Base-by-base conservation (phyloP, 495 filamentous ascomycete genomes). In the Podospora appendiculata region DNA sequence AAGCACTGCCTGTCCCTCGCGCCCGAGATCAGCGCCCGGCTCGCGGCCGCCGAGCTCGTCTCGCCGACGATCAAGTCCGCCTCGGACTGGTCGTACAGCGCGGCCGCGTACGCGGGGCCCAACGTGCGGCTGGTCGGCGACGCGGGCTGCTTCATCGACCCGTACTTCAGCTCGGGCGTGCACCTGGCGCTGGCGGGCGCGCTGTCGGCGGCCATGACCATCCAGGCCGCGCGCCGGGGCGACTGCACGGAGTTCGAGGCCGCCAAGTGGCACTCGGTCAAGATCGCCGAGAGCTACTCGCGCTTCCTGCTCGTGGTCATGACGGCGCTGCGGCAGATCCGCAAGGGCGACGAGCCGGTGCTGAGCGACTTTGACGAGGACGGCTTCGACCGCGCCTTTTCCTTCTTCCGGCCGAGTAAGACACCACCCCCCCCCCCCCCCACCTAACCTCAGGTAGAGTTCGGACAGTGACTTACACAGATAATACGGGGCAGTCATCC, bases 251-350 rank as follows among this genome's bases (percentile, higher is more conserved):
- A 79, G 55, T 6, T 46, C 0, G 52, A 41, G 11, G 78, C 76
- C 0, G 68, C 64, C 1, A 50, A 61, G 13, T 80, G 76, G 77
- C 76, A 80, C 57, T 60, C 66, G 3, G 70, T 61, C 17, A 75
- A 74, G 52, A 59, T 73, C 0, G 48, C 64, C 1, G 72, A 77
- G 41, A 64, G 69, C 16, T 81, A 79, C 47, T 75, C 73, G 2
- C 70, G 76, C 10, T 81, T 81, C 62, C 49, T 79, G 33, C 48
- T 81, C 2, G 65, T 78, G 2, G 71, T 79, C 1, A 45, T 68
- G 41, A 76, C 66, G 47, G 65, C 71, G 1, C 54, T 65, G 5
- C 69, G 69, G 57, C 78, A 79, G 61, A 77, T 81, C 43, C 54
- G 60, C 10, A 8, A 47, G n/a, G 56, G 64, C 25, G 67, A 76